phyloP scores from a whole-genome alignment of 2,329 filamentous ascomycete genomes.

The Phialemonium atrogriseum region DNA sequence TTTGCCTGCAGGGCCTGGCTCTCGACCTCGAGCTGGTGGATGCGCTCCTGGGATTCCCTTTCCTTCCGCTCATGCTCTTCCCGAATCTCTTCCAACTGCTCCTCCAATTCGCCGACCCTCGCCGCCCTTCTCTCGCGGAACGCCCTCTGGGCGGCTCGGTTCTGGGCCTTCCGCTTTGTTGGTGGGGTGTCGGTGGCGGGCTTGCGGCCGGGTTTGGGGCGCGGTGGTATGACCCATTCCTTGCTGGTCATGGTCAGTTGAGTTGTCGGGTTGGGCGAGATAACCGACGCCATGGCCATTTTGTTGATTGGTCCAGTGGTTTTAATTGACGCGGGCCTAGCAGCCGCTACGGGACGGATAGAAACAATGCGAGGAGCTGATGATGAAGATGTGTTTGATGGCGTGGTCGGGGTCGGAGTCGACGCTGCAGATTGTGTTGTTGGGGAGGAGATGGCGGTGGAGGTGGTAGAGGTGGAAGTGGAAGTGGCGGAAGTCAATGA shows the following conservation, averaged over 20 bases:
- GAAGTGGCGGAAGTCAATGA: constrained; percentile 7
- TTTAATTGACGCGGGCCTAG: constrained; percentile 7
- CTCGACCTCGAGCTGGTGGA: constrained; percentile 53
- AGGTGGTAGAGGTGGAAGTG: constrained; percentile 13
- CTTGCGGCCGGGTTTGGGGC: constrained; percentile 86
- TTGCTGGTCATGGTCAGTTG: constrained; percentile 60
- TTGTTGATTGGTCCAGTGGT: constrained; percentile 23
- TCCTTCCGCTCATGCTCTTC: constrained; percentile 49
- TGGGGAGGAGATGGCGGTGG: constrained; percentile 11
- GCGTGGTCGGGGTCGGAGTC: constrained; percentile 8
- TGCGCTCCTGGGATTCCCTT: constrained; percentile 47
- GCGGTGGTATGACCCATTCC: constrained; percentile 78
- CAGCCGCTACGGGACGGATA: constrained; percentile 15
- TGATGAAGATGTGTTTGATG: no score
- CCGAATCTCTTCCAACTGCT: constrained; percentile 54
- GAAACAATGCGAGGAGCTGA: no score
- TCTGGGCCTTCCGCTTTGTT: constrained; percentile 91
- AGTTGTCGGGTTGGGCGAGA: constrained; percentile 31
- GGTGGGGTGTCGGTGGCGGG: constrained; percentile 87
- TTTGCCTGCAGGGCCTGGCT: constrained; percentile 56
- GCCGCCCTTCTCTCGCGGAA: constrained; percentile 84
- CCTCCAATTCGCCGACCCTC: constrained; percentile 68
- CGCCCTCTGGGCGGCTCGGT: constrained; percentile 81
- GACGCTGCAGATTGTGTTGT: constrained; percentile 12
- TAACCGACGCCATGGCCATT: constrained; percentile 39